These are phyloP conservation scores for Trichoderma citrinoviride DNA, from an alignment of 2,329 filamentous ascomycete species.

Conservation along the genomic window DNA sequence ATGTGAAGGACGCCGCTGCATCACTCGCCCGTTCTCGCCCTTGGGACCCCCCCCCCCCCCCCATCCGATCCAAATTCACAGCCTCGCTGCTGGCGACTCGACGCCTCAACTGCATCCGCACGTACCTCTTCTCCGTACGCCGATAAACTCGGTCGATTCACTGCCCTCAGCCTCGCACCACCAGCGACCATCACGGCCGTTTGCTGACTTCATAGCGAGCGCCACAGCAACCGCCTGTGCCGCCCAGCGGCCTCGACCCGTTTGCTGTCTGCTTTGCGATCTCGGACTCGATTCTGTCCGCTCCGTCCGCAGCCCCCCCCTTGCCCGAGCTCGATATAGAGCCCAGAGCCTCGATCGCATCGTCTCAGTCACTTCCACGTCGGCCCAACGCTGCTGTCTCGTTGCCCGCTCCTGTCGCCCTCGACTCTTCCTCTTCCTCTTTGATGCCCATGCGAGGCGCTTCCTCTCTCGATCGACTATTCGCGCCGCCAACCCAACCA, in stretches of 20 bases:
- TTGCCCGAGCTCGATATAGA: neutral
- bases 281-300: neutral
- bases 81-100: neutral
- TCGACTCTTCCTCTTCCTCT: neutral
- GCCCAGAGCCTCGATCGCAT: neutral
- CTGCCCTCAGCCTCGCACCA: neutral
- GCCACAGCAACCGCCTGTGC: neutral
- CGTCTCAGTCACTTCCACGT: neutral
- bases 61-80: neutral
- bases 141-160: neutral
- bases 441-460: slow-evolving; percentile 17
- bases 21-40: neutral
- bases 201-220: neutral
- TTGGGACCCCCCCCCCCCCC: too few relatives aligned
- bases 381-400: neutral
- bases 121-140: neutral
- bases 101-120: neutral
- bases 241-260: neutral
- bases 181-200: neutral
- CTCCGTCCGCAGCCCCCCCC: neutral
- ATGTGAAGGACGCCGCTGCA: slow-evolving; percentile 10
- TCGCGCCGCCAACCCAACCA: slow-evolving; percentile 21
- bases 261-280: neutral
- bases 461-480: neutral
- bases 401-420: neutral